phyloP scores from a whole-genome alignment of 768 basidiomycete genomes.

The Lactarius tabidus region DNA sequence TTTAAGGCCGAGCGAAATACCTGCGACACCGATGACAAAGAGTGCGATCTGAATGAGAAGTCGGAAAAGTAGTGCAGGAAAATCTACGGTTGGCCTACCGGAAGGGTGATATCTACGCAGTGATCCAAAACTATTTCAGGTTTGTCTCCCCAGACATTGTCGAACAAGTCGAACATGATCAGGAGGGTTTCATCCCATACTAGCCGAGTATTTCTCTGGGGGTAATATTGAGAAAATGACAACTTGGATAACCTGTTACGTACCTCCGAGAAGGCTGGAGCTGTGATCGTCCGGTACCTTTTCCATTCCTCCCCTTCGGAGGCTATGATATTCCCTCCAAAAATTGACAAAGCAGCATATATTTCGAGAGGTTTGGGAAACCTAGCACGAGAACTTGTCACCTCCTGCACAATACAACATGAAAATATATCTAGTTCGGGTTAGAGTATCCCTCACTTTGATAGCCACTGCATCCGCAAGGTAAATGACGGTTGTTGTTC shows the following conservation, averaged over 20 bases:
- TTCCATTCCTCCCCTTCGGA: slow-evolving; percentile 66
- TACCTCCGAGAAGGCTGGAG: slow-evolving; percentile 65
- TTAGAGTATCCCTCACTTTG: slow-evolving; percentile 8
- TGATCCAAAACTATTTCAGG: slow-evolving; percentile 43
- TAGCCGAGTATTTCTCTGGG: slow-evolving; percentile 36
- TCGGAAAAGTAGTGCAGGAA: background rate
- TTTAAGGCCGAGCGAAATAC: background rate
- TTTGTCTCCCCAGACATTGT: slow-evolving; percentile 46
- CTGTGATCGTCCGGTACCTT: slow-evolving; percentile 56
- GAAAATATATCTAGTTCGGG: background rate
- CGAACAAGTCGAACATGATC: slow-evolving; percentile 33
- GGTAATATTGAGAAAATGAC: background rate
- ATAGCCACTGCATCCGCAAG: slow-evolving; percentile 19
- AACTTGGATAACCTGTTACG: background rate
- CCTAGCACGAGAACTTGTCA: slow-evolving; percentile 38
- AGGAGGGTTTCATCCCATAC: slow-evolving; percentile 38
- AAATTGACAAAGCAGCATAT: slow-evolving; percentile 47
- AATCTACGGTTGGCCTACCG: slow-evolving; percentile 34
- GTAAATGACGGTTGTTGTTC: background rate
- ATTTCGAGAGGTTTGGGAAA: slow-evolving; percentile 54
- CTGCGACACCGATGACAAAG: slow-evolving; percentile 53
- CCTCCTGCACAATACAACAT: background rate
- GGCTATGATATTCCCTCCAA: slow-evolving; percentile 59
- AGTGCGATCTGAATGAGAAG: slow-evolving; percentile 43
- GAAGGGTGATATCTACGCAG: slow-evolving; percentile 49